These are phyloP conservation scores for Hypoxylon sp. DNA, from an alignment of 2,329 filamentous ascomycete species.

Conservation along the genomic window DNA sequence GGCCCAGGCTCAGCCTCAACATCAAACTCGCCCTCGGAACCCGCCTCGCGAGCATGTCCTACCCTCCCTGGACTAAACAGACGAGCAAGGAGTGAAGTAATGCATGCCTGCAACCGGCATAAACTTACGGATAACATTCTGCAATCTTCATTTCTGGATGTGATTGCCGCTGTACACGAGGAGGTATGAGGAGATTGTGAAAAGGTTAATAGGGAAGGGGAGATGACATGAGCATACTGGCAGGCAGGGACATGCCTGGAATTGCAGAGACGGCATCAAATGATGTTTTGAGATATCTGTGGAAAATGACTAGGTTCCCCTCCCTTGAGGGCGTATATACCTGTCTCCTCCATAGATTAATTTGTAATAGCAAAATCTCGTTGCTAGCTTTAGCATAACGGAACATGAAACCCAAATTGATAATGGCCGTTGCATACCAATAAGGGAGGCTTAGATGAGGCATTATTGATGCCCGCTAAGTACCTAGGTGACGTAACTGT, in stretches of 20 bases:
- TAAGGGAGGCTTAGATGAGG: background rate
- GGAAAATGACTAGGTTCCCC: slow-evolving; percentile 38
- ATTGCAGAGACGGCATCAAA: slow-evolving; percentile 26
- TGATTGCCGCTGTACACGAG: slow-evolving; percentile 1
- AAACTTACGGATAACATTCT: slow-evolving; percentile 4
- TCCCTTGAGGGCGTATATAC: slow-evolving; percentile 44
- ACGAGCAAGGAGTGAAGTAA: background rate
- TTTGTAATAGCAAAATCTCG: slow-evolving; percentile 36
- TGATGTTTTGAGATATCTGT: slow-evolving; percentile 43
- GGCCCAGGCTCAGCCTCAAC: slow-evolving; percentile 1
- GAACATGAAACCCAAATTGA: background rate
- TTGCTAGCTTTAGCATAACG: slow-evolving; percentile 20
- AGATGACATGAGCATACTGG: slow-evolving; percentile 1
- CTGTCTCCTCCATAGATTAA: slow-evolving; percentile 39
- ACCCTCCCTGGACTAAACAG: slow-evolving; percentile 48
- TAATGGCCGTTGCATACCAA: slow-evolving; percentile 1
- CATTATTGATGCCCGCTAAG: background rate
- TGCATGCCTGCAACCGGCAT: background rate
- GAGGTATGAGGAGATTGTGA: slow-evolving; percentile 10
- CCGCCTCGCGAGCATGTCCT: slow-evolving; percentile 42
- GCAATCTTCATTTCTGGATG: slow-evolving; percentile 19
- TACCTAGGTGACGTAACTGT: background rate
- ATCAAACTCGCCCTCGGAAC: slow-evolving; percentile 13
- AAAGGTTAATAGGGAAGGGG: slow-evolving; percentile 7
- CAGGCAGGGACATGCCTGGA: background rate